Evolutionary conservation across 1,284 basidiomycete genomes (phyloP).

Genomic region (Tremellales sp.): DNA sequence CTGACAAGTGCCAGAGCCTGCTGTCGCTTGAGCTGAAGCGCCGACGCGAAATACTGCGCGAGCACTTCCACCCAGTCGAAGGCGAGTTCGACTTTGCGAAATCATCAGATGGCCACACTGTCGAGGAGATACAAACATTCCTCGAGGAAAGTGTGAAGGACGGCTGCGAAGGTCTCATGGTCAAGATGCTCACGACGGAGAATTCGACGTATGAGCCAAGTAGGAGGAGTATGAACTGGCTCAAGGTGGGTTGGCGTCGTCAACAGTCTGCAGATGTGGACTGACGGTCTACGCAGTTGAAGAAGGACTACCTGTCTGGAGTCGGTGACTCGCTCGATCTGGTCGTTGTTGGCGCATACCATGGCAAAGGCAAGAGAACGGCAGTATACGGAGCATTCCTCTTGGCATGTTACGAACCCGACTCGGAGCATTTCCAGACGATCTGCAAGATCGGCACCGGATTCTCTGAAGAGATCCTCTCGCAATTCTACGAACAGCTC

Average conservation of each 20-base stretch:
- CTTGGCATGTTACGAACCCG: slow-evolving; percentile 87
- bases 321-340: slow-evolving; percentile 96
- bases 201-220: slow-evolving; percentile 94
- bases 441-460: slow-evolving; percentile 99
- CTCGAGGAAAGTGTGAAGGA: slow-evolving; percentile 95
- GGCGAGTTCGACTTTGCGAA: slow-evolving; percentile 93
- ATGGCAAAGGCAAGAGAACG: slow-evolving; percentile 96
- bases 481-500: slow-evolving; percentile 75
- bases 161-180: slow-evolving; percentile 98
- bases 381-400: slow-evolving; percentile 94
- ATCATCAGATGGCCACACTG: slow-evolving; percentile 80
- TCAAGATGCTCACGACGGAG: slow-evolving; percentile 92
- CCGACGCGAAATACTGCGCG: slow-evolving; percentile 68
- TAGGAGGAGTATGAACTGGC: slow-evolving; percentile 91
- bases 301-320: slow-evolving; percentile 96
- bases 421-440: slow-evolving; percentile 86
- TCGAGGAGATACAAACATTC: slow-evolving; percentile 92
- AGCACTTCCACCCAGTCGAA: slow-evolving; percentile 76
- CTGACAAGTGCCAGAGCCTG: slow-evolving; percentile 33
- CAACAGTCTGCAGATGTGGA: too few species aligned
- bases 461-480: slow-evolving; percentile 86
- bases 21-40: slow-evolving; percentile 51
- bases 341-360: slow-evolving; percentile 93
- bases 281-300: slow-evolving; percentile 59
- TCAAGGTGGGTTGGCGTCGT: slow-evolving; percentile 82